Conservation (phyloP, 2,329 filamentous ascomycete species). For the Fusarium vanettenii region DNA sequence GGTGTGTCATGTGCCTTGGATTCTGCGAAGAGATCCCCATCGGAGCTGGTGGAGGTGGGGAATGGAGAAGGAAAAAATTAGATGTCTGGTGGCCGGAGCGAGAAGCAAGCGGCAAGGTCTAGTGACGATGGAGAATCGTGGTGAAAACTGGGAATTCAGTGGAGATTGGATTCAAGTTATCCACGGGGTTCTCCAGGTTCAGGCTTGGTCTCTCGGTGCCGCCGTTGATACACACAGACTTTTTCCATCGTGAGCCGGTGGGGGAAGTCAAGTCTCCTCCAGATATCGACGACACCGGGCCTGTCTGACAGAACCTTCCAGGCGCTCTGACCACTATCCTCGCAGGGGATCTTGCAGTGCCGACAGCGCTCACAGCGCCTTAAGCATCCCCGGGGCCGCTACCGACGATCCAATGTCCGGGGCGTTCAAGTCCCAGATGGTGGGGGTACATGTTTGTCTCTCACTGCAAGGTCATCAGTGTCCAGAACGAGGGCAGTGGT, state of each 20-base stretch:
- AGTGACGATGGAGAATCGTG: background rate
- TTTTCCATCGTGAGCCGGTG: conserved; percentile 14
- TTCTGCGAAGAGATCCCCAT: background rate
- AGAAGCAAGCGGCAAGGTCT: background rate
- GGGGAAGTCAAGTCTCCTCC: background rate
- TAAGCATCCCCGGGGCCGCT: background rate
- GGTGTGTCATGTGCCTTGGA: conserved; percentile 3
- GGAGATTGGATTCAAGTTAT: background rate
- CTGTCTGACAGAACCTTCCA: conserved; percentile 3
- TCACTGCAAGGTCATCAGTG: background rate
- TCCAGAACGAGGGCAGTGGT: background rate
- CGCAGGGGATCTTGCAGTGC: conserved; percentile 1
- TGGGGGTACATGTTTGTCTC: conserved; percentile 9
- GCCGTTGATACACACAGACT: background rate
- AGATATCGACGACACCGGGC: background rate
- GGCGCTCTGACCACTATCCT: conserved; percentile 25
- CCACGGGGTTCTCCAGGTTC: background rate
- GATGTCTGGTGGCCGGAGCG: background rate
- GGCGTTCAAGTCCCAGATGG: conserved; percentile 11
- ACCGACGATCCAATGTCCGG: conserved; percentile 19
- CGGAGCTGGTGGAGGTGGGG: conserved; percentile 13
- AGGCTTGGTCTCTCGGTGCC: background rate
- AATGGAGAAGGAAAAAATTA: background rate
- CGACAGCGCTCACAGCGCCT: background rate
- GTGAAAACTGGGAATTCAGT: background rate